Evolutionary conservation across 352 stramenopile species (phyloP), one percentile per base, ranked within the genome.

Genomic region (Phytophthora sansomeana): DNA sequence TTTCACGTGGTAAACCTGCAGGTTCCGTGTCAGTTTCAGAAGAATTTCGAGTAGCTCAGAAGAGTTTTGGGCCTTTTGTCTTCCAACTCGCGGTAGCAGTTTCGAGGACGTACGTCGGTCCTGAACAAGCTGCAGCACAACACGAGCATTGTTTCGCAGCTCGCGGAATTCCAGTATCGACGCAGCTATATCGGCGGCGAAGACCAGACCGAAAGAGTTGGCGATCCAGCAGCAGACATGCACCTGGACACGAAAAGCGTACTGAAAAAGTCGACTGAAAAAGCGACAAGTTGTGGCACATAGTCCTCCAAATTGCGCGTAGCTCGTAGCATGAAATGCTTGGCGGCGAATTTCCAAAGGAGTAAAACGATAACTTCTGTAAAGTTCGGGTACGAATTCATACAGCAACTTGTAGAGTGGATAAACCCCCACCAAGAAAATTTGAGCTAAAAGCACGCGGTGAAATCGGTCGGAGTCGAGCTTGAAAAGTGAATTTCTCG

Each of bases 261-360:
- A 19, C 66, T 56, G 13, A 73, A 73, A 21, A 76, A 67, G 19
- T 76, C 63, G 0, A 69, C 51, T 0, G 42, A 63, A 43, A 75
- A 58, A 0, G 58, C 63, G 19, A 73, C 59, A 5, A 55, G 41
- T 42, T 57, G 42, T 6, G 64, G 64, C 6, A 67, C 58, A 30
- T 63, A 68, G 9, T 73, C 58, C 24, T 73, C 64, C 4, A 69
- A 17, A 3, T 73, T 44, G 21, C 38, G 50, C 7, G 38, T 64
- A 17, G 52, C 26, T 13, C 43, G 43, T 2, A 68, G 43, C 6
- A 73, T 36, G 7, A 69, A 64, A 5, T 32, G 44, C 13, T 69
- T 64, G 3, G 59, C 50, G 38, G 17, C 51, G 28, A 73, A 73
- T 47, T 60, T 73, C 58, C 58, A 73, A 1, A 64, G 35, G 1